These are phyloP conservation scores for Heliocybe sulcata DNA, from an alignment of 1,284 basidiomycete species.

Conservation along the genomic window DNA sequence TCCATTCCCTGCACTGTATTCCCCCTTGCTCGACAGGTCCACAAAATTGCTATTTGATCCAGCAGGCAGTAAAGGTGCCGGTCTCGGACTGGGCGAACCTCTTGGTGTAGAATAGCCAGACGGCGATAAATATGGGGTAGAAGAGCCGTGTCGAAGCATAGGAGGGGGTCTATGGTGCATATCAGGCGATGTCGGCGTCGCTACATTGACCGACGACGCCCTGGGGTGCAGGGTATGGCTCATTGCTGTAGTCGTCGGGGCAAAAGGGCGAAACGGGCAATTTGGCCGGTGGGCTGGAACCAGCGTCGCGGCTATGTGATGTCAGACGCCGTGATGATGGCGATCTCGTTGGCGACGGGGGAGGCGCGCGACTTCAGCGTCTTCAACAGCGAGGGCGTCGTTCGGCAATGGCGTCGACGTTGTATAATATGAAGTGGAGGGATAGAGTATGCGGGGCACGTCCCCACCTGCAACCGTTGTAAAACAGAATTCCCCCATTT, in stretches of 20 bases:
- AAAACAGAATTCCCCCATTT: no score
- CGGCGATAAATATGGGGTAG: conserved; percentile 9
- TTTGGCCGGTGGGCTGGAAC: background rate
- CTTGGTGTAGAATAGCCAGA: conserved; percentile 10
- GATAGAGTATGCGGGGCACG: background rate
- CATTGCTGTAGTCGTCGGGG: background rate
- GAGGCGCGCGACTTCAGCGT: background rate
- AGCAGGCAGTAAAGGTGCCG: conserved; percentile 28
- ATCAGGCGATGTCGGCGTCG: conserved; percentile 20
- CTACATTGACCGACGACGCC: conserved; percentile 21
- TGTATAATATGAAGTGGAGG: background rate
- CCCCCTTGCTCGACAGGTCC: background rate
- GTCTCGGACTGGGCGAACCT: conserved; percentile 20
- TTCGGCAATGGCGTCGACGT: background rate
- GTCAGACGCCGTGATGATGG: background rate
- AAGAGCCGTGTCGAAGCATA: conserved; percentile 20
- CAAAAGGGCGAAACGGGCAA: background rate
- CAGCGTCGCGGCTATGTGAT: background rate
- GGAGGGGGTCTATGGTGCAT: conserved; percentile 37
- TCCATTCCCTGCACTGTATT: conserved; percentile 4
- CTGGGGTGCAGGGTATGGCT: conserved; percentile 15
- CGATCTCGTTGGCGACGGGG: background rate
- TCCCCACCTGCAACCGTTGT: no score
- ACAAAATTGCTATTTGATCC: conserved; percentile 10
- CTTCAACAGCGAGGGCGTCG: background rate